Evolutionary conservation across 148 eudicot species (phyloP).

Genomic region (Nepenthes gracilis): DNA sequence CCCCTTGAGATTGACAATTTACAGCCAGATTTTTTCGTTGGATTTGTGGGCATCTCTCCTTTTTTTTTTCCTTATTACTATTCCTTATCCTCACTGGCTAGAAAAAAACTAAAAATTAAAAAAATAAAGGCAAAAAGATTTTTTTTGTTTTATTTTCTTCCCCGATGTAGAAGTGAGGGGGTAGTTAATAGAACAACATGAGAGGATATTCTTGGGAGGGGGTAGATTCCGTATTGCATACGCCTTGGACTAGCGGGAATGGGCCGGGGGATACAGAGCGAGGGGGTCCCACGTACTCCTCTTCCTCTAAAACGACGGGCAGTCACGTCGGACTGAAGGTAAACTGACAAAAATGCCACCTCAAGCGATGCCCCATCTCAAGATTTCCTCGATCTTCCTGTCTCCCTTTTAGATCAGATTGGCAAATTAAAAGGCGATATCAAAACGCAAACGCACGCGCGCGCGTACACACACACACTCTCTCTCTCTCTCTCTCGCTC

Average conservation of each 20-base stretch:
- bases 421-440: constrained; percentile 7
- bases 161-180: too few relatives aligned
- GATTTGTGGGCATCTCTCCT: too few relatives aligned
- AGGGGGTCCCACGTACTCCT: background rate
- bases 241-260: background rate
- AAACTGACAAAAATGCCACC: constrained; percentile 29
- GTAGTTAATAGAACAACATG: too few relatives aligned
- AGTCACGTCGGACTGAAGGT: constrained; percentile 1
- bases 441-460: too few relatives aligned
- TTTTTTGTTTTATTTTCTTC: too few relatives aligned
- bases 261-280: background rate
- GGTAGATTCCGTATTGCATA: background rate
- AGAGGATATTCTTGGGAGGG: background rate
- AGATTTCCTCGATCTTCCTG: constrained; percentile 45
- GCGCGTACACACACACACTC: too few relatives aligned
- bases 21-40: too few relatives aligned
- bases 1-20: background rate
- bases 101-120: too few relatives aligned
- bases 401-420: constrained; percentile 17
- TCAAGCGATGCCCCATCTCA: constrained; percentile 39
- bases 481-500: too few relatives aligned
- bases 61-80: too few relatives aligned
- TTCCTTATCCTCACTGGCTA: too few relatives aligned
- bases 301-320: background rate
- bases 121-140: too few relatives aligned